Evolutionary conservation across 352 stramenopile genomes (phyloP).

Genomic region (Pythium scleroteichum): DNA sequence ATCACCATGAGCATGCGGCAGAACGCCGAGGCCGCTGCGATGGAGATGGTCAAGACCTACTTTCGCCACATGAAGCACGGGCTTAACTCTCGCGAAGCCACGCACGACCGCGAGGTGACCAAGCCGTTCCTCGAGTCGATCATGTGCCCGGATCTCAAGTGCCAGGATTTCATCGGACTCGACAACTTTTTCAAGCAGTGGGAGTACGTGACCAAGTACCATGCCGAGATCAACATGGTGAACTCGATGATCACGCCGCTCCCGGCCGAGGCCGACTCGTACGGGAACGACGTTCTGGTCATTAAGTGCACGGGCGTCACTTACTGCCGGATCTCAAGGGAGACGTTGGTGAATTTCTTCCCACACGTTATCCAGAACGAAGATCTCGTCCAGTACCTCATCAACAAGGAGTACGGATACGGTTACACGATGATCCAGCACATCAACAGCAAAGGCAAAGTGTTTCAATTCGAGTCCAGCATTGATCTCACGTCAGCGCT

Average conservation of each 20-base stretch:
- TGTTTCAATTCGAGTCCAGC: constrained; percentile 51
- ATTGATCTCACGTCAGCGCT: constrained; percentile 44
- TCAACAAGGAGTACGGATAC: constrained; percentile 47
- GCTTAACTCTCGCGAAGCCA: constrained; percentile 8
- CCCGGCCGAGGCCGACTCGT: constrained; percentile 11
- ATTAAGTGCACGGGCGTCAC: constrained; percentile 37
- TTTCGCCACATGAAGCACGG: constrained; percentile 37
- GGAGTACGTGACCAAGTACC: constrained; percentile 37
- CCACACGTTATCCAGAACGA: constrained; percentile 44
- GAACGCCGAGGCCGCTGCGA: constrained; percentile 32
- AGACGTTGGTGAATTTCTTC: constrained; percentile 49
- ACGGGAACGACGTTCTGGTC: constrained; percentile 33
- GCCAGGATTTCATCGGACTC: constrained; percentile 36
- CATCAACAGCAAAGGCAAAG: constrained; percentile 32
- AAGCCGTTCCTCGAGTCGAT: constrained; percentile 30
- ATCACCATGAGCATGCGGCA: constrained; percentile 21
- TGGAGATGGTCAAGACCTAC: constrained; percentile 40
- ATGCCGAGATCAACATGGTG: constrained; percentile 30
- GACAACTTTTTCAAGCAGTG: constrained; percentile 47
- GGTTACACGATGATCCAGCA: constrained; percentile 41
- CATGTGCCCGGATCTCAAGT: constrained; percentile 33
- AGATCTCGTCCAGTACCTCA: constrained; percentile 43
- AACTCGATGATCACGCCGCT: constrained; percentile 26
- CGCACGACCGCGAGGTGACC: constrained; percentile 8
- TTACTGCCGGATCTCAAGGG: constrained; percentile 38